A percentile compares a stretch with the other conserved stretches of the same genome.
phyloP scores from a whole-genome alignment of 2,329 filamentous ascomycete genomes.

The Spiromastix sp. region DNA sequence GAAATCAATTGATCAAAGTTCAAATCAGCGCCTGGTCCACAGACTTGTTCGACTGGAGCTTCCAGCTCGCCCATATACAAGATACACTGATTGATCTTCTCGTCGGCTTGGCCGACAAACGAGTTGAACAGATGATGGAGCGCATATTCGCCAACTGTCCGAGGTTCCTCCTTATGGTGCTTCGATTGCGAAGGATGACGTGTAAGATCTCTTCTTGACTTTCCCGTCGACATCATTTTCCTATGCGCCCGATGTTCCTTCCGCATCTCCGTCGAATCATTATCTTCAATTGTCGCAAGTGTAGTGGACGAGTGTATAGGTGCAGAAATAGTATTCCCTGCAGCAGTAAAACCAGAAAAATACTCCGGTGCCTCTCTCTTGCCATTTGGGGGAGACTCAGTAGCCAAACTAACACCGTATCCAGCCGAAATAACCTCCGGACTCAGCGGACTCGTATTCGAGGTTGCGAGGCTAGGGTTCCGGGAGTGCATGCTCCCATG shows the following conservation, averaged over 20 bases:
- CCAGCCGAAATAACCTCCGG: slow-evolving; percentile 72
- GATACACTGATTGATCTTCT: slow-evolving; percentile 85
- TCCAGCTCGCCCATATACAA: slow-evolving; percentile 69
- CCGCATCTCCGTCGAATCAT: slow-evolving; percentile 18
- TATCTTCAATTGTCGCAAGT: slow-evolving; percentile 30
- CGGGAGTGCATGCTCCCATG: slow-evolving; percentile 77
- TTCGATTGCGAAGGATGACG: slow-evolving; percentile 68
- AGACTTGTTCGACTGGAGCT: slow-evolving; percentile 77
- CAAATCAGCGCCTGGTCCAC: slow-evolving; percentile 77
- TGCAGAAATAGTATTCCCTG: slow-evolving; percentile 32
- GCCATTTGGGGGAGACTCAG: slow-evolving; percentile 28
- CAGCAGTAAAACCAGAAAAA: slow-evolving; percentile 17
- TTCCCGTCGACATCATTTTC: slow-evolving; percentile 49
- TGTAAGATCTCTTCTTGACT: slow-evolving; percentile 56
- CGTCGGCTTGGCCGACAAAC: slow-evolving; percentile 93
- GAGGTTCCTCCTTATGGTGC: slow-evolving; percentile 61
- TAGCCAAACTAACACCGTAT: slow-evolving; percentile 42
- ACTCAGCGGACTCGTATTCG: slow-evolving; percentile 71
- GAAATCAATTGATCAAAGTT: slow-evolving; percentile 90
- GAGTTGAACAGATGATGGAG: slow-evolving; percentile 93
- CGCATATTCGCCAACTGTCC: slow-evolving; percentile 96
- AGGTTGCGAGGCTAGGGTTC: slow-evolving; percentile 64
- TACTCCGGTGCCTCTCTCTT: slow-evolving; percentile 25
- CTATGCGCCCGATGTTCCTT: slow-evolving; percentile 23
- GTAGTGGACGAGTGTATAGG: slow-evolving; percentile 19